phyloP scores from a whole-genome alignment of 192 early-diverging fungal genomes.

The Diversispora epigaea region DNA sequence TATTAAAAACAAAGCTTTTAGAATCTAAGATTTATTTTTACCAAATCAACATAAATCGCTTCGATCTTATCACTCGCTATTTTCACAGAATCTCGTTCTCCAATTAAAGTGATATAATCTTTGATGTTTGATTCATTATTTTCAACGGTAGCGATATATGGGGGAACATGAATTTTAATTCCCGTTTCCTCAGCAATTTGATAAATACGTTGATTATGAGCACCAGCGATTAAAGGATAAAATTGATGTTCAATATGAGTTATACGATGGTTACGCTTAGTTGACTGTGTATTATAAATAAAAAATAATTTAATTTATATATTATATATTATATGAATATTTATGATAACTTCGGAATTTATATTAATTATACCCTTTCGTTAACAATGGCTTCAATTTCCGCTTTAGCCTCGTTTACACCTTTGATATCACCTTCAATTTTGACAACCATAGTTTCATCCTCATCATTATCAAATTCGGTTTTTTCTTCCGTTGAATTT shows the following conservation, averaged over 20 bases:
- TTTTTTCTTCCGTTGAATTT: constrained; percentile 39
- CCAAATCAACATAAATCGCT: constrained; percentile 58
- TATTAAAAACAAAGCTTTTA: neutral
- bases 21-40: too few species aligned
- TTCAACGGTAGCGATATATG: constrained; percentile 47
- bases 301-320: neutral
- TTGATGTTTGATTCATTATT: constrained; percentile 38
- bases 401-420: constrained; percentile 80
- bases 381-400: constrained; percentile 80
- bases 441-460: constrained; percentile 64
- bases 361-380: constrained; percentile 53
- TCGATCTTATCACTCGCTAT: constrained; percentile 64
- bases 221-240: constrained; percentile 83
- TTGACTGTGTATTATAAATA: constrained; percentile 47
- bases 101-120: constrained; percentile 70
- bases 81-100: constrained; percentile 72
- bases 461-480: constrained; percentile 53
- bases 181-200: constrained; percentile 60
- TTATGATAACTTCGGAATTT: neutral
- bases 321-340: neutral
- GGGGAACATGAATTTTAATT: constrained; percentile 80
- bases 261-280: constrained; percentile 66
- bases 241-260: constrained; percentile 66
- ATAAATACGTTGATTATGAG: constrained; percentile 62
- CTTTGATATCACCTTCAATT: constrained; percentile 82